Evolutionary conservation across 257 asterid species (phyloP).

Genomic region (Solanum sejunctum): DNA sequence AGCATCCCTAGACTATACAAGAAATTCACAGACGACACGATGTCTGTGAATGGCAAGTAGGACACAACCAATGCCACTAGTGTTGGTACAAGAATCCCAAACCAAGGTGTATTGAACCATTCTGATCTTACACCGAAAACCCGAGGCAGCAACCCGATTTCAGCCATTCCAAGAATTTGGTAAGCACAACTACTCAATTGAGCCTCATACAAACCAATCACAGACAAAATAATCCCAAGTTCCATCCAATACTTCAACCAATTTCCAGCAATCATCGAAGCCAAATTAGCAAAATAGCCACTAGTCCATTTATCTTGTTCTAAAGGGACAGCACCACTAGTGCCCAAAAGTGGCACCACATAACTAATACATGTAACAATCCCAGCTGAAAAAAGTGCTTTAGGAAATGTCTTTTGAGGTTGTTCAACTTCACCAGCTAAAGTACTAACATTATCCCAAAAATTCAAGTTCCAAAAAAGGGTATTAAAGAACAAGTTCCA

Average conservation of each 20-base stretch:
- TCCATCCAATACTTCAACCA: conserved; percentile 63
- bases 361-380: conserved; percentile 49
- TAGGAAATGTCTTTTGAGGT: conserved; percentile 47
- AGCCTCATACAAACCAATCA: conserved; percentile 47
- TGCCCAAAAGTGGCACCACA: conserved; percentile 41
- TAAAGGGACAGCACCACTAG: conserved; percentile 40
- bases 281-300: conserved; percentile 48
- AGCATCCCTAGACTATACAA: conserved; percentile 59
- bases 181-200: conserved; percentile 47
- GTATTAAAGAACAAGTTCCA: conserved; percentile 67
- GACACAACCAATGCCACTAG: conserved; percentile 29
- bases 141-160: conserved; percentile 30
- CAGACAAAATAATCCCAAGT: conserved; percentile 43
- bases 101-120: conserved; percentile 57
- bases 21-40: conserved; percentile 44
- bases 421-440: conserved; percentile 65
- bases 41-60: conserved; percentile 15
- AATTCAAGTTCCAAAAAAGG: conserved; percentile 62
- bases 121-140: conserved; percentile 26
- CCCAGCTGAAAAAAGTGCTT: conserved; percentile 39
- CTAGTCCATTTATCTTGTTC: conserved; percentile 30
- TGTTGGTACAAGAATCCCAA: conserved; percentile 38
- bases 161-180: conserved; percentile 55
- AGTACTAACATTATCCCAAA: conserved; percentile 64
- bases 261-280: conserved; percentile 29